Base-by-base conservation (phyloP, 2,329 filamentous ascomycete species). In the Lanzia echinophila region DNA sequence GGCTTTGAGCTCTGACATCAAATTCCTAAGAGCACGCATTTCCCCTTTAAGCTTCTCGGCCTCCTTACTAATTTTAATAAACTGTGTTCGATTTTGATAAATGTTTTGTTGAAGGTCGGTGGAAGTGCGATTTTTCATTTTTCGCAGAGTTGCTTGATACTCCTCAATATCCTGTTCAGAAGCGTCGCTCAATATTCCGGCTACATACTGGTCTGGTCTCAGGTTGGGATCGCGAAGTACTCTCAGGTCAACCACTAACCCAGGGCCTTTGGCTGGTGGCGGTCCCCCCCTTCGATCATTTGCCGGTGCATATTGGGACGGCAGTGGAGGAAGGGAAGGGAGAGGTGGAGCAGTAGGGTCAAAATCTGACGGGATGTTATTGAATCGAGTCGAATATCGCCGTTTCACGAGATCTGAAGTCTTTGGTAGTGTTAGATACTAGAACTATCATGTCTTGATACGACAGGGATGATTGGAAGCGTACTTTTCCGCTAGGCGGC, bases 31-130 rank as follows among this genome's bases (percentile, higher is more conserved):
- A 6, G 88, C 88, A 50, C 89, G 83, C 94, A 99, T 97, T 70
- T 99, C 94, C 53, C 83, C 83, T 72, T 97, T 97, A 55, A 99
- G 82, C 73, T 96, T 96, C 72, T 99, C 94, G 2, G 95, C 94
- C 73, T 99, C 94, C 72, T 97, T 96, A 69, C 91, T 96, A 70
- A 99, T 97, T 71, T 95, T 95, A 76, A 99, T 97, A 68, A 99
- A 99, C 66, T 97, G 94, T 0, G 90, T 95, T 47, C 94, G 84
- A 71, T 99, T 99, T 70, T 96, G 91, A 71, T 95, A 92, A 48
- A 99, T 87, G 71, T 91, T 97, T 67, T 95, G 89, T 70, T 97
- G 92, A 20, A 99, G 77, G 63, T 97, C 91, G 47, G 62, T 65
- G 3, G 67, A 69, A n/a, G 66, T 63, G 38, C 65, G 58, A 56